These are phyloP conservation scores for Claviceps purpurea DNA, from an alignment of 2,329 filamentous ascomycete species.

Conservation along the genomic window DNA sequence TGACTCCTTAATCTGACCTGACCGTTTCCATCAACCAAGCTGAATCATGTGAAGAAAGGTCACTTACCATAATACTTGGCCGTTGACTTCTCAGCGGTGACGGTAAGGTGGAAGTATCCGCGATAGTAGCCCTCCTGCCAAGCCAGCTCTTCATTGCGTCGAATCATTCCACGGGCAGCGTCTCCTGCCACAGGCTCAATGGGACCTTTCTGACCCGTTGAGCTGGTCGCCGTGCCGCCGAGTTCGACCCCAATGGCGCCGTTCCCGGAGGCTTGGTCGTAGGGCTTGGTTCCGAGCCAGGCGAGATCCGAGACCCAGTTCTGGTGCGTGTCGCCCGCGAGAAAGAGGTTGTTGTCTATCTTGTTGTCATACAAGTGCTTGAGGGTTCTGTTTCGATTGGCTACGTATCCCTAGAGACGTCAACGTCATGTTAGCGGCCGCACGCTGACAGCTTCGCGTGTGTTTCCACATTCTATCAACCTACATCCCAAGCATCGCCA, in stretches of 20 bases:
- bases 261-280: conserved; percentile 37
- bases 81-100: conserved; percentile 42
- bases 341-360: conserved; percentile 60
- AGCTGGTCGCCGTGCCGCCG: conserved; percentile 54
- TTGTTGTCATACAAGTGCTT: conserved; percentile 51
- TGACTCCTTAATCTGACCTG: too few species aligned
- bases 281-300: conserved; percentile 41
- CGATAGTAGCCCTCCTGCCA: conserved; percentile 65
- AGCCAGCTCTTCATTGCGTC: conserved; percentile 49
- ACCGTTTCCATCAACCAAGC: too few species aligned
- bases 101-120: conserved; percentile 55
- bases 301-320: conserved; percentile 48
- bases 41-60: too few species aligned
- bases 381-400: conserved; percentile 59
- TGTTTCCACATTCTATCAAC: conserved; percentile 5
- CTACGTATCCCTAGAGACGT: conserved; percentile 40
- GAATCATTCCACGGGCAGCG: conserved; percentile 27
- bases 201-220: conserved; percentile 42
- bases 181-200: conserved; percentile 40
- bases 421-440: background rate
- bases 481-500: conserved; percentile 21
- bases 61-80: conserved; percentile 49
- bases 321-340: conserved; percentile 57
- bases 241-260: conserved; percentile 50
- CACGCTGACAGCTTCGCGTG: background rate